A percentile compares a stretch with the other conserved stretches of the same genome.
Evolutionary conservation across 331 rosid species (phyloP).

Genomic region (Malus hybrid): DNA sequence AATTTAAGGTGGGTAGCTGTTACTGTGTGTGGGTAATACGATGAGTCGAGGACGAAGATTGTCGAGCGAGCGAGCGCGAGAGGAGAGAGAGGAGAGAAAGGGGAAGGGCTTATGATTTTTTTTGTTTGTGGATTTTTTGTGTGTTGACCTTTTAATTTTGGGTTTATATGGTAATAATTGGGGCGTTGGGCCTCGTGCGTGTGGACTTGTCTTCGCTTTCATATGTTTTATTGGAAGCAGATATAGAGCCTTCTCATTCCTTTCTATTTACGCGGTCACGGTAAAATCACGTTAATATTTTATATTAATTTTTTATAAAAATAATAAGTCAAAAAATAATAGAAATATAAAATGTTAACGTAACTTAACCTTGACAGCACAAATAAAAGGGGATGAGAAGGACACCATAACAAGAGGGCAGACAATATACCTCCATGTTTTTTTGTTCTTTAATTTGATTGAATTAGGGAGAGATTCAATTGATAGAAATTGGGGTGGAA

Average conservation of each 20-base stretch:
- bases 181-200: not conserved
- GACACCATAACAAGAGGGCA: too few relatives aligned
- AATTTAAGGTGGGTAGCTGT: not conserved
- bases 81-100: conserved; percentile 12
- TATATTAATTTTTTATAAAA: too few relatives aligned
- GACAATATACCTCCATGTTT: too few relatives aligned
- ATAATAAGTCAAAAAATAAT: too few relatives aligned
- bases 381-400: too few relatives aligned
- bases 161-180: not conserved
- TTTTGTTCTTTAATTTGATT: not conserved
- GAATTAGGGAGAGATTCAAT: too few relatives aligned
- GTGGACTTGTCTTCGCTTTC: not conserved
- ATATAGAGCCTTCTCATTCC: too few relatives aligned
- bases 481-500: too few relatives aligned
- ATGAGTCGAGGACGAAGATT: not conserved
- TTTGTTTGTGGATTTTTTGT: not conserved
- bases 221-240: not conserved
- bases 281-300: too few relatives aligned
- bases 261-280: too few relatives aligned
- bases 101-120: not conserved
- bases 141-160: not conserved
- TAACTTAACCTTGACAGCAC: too few relatives aligned
- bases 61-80: not conserved
- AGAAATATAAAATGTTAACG: too few relatives aligned
- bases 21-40: conserved; percentile 1